Conservation (phyloP, 345 rosid species). For the sweet orange (Citrus sinensis) region DNA sequence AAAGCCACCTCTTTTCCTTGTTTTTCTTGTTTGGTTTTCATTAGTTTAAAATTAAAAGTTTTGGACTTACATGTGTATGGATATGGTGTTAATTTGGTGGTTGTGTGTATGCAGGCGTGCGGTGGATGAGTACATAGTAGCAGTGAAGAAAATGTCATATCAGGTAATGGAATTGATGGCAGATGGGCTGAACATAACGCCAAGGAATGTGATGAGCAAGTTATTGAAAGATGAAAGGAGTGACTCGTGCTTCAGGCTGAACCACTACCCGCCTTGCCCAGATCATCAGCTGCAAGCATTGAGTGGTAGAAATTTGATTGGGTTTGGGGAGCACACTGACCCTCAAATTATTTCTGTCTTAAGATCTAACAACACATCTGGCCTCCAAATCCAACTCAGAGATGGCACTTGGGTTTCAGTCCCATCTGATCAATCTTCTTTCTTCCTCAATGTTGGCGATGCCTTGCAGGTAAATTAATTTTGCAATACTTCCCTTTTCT, state of each 20-base stretch:
- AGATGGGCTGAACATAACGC: constrained; percentile 41
- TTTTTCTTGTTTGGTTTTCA: background rate
- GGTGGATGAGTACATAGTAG: constrained; percentile 37
- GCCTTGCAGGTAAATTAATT: constrained; percentile 41
- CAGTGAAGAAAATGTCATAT: constrained; percentile 42
- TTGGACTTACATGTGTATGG: background rate
- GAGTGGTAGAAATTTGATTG: constrained; percentile 40
- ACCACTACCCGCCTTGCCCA: constrained; percentile 53
- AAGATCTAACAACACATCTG: constrained; percentile 56
- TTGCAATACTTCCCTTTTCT: background rate
- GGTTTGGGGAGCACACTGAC: constrained; percentile 71
- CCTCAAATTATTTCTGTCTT: constrained; percentile 60
- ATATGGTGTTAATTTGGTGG: no score
- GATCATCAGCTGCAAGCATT: constrained; percentile 25
- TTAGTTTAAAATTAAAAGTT: background rate
- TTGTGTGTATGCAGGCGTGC: constrained; percentile 30
- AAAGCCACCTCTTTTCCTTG: background rate
- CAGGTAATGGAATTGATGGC: constrained; percentile 48
- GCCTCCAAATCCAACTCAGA: constrained; percentile 46
- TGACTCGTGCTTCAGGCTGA: constrained; percentile 54
- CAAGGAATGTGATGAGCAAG: constrained; percentile 40
- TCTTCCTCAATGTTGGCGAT: constrained; percentile 55
- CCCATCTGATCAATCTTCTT: constrained; percentile 48
- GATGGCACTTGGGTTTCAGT: constrained; percentile 56
- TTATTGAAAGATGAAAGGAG: constrained; percentile 43